phyloP scores from a whole-genome alignment of 495 filamentous ascomycete species.

The Penicillium subrubescens region DNA sequence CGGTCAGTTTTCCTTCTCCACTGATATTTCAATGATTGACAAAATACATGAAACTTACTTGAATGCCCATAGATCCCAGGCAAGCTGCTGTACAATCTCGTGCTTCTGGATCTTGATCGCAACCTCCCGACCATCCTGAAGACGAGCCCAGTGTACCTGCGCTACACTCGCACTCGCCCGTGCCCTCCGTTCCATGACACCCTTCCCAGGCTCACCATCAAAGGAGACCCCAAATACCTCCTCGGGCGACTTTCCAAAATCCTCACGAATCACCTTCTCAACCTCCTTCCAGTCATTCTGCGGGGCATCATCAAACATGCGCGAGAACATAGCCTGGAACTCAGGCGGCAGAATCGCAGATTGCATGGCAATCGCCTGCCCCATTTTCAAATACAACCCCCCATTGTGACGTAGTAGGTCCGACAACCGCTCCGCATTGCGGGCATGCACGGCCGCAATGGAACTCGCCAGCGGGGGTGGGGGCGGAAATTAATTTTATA shows the following conservation, averaged over 20 bases:
- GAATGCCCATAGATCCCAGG: slow-evolving; percentile 94
- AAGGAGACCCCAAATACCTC: slow-evolving; percentile 91
- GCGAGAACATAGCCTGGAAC: slow-evolving; percentile 91
- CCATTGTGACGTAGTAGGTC: slow-evolving; percentile 82
- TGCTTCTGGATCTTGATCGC: slow-evolving; percentile 96
- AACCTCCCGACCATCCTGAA: slow-evolving; percentile 83
- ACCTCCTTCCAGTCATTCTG: slow-evolving; percentile 92
- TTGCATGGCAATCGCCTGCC: slow-evolving; percentile 98
- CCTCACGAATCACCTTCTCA: slow-evolving; percentile 81
- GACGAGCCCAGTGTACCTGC: slow-evolving; percentile 91
- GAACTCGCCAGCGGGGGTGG: slow-evolving; percentile 64
- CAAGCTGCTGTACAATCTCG: slow-evolving; percentile 86
- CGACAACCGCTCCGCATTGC: slow-evolving; percentile 81
- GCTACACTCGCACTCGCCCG: slow-evolving; percentile 90
- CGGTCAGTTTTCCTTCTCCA: not conserved
- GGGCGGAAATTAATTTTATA: slow-evolving; percentile 96
- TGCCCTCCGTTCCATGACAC: slow-evolving; percentile 85
- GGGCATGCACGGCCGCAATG: slow-evolving; percentile 71
- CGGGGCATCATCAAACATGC: slow-evolving; percentile 97
- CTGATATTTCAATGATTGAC: not conserved
- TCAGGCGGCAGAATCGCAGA: slow-evolving; percentile 88
- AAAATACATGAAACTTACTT: slow-evolving; percentile 58
- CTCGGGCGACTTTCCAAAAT: slow-evolving; percentile 80
- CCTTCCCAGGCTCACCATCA: slow-evolving; percentile 61
- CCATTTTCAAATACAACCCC: slow-evolving; percentile 95